Base-by-base conservation (phyloP, 164 flowering plant species). In the Vitis labrusca region DNA sequence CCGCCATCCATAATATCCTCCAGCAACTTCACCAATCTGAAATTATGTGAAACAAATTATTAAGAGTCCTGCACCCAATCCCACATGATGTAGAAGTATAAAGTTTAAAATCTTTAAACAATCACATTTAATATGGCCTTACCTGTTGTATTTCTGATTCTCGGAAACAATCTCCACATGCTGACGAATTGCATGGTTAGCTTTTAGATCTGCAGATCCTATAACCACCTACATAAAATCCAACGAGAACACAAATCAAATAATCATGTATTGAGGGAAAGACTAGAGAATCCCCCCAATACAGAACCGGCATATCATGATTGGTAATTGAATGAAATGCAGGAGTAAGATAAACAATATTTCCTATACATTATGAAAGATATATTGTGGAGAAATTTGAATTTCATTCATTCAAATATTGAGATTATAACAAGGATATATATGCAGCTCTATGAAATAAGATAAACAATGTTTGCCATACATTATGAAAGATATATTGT, bases 1-100 rank as follows among this genome's bases (percentile, higher is more conserved):
- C 98, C 90, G 10, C 99, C 99, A 80, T 95, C 98, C 99, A 95
- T 95, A 71, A 95, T 93, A 72, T 95, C 99, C 81, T 95, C 98
- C 73, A 95, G 82, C 77, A 93, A 79, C 78, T 89, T 91, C 70
- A 95, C 94, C 81, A 95, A 78, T 73, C 98, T 94, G 78, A 44
- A 69, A 65, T 59, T 5, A 32, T 6, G 44, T 12, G 59, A 49
- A 37, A 29, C 23, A 65, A 9, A 44, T 53, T 50, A 30, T 30
- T 48, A 0, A 53, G 10, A 29, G 2, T 32, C 10, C 23, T 17
- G 5, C 19, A 50, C 50, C 62, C 59, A 15, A 11, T 53, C 37
- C 32, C 64, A 55, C 15, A 57, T 12, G 7, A 50, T 14, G 23
- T 4, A 29, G 3, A 66, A 62, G 23, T 8, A 52, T 1, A 3